Evolutionary conservation across 2,329 filamentous ascomycete species (phyloP).

Genomic region (Penicillium sp.): DNA sequence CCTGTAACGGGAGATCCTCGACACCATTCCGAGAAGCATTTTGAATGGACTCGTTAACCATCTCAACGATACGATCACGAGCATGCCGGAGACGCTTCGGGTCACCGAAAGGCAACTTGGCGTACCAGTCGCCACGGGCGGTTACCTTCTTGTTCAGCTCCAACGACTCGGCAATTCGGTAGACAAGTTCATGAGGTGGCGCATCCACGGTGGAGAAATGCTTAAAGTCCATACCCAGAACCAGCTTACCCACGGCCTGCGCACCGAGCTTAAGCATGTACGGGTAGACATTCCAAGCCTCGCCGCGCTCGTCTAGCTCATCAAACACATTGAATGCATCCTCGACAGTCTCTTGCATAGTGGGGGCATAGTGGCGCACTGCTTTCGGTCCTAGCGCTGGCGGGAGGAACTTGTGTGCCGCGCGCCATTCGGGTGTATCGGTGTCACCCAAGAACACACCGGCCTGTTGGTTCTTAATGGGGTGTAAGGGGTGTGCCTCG

Average conservation of each 20-base stretch:
- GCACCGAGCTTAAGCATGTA: constrained; percentile 51
- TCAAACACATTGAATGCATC: constrained; percentile 50
- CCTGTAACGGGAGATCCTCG: constrained; percentile 18
- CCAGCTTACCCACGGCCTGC: constrained; percentile 44
- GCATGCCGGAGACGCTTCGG: constrained; percentile 42
- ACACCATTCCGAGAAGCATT: constrained; percentile 16
- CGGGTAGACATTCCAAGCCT: constrained; percentile 49
- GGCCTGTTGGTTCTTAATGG: constrained; percentile 26
- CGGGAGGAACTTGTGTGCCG: constrained; percentile 56
- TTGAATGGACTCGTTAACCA: constrained; percentile 17
- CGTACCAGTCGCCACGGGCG: constrained; percentile 56
- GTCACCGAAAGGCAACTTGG: constrained; percentile 57
- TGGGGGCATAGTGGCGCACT: constrained; percentile 49
- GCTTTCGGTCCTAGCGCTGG: constrained; percentile 18
- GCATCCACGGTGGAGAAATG: constrained; percentile 47
- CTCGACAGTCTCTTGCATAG: constrained; percentile 56
- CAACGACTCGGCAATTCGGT: constrained; percentile 50
- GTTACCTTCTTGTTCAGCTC: constrained; percentile 60
- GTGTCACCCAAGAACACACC: constrained; percentile 35
- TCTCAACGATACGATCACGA: constrained; percentile 12
- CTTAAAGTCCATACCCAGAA: constrained; percentile 44
- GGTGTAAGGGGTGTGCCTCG: constrained; percentile 28
- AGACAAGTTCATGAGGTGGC: constrained; percentile 52
- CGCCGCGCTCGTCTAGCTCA: constrained; percentile 45
- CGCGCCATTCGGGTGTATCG: constrained; percentile 30